A percentile compares a stretch with the other conserved stretches of the same genome.
phyloP scores from a whole-genome alignment of 2,329 filamentous ascomycete species.

The Ustilaginoidea virens region DNA sequence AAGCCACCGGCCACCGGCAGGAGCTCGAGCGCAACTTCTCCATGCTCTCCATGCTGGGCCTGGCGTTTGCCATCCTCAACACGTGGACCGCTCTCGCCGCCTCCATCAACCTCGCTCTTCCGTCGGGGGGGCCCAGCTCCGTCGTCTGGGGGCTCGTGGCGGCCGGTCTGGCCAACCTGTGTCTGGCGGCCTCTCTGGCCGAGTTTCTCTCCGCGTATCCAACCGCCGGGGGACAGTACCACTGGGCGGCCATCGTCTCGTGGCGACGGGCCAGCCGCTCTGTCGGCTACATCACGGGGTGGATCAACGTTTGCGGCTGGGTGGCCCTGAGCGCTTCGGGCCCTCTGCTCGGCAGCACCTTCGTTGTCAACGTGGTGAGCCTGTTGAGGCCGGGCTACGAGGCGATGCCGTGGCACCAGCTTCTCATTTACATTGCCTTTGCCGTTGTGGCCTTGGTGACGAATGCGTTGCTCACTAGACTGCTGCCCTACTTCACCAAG shows the following conservation, averaged over 20 bases:
- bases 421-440: conserved; percentile 54
- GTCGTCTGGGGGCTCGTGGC: conserved; percentile 56
- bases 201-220: conserved; percentile 55
- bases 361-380: conserved; percentile 49
- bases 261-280: conserved; percentile 44
- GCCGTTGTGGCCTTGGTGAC: conserved; percentile 44
- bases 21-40: conserved; percentile 35
- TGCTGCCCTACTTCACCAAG: conserved; percentile 52
- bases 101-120: conserved; percentile 35
- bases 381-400: conserved; percentile 43
- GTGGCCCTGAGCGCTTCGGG: conserved; percentile 53
- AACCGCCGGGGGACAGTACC: conserved; percentile 48
- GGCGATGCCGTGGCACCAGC: conserved; percentile 52
- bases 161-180: conserved; percentile 53
- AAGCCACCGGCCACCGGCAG: conserved; percentile 30
- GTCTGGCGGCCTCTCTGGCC: conserved; percentile 51
- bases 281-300: conserved; percentile 56
- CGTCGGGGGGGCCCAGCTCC: conserved; percentile 53
- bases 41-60: conserved; percentile 29
- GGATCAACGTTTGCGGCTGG: conserved; percentile 61
- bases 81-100: conserved; percentile 33
- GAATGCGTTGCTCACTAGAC: conserved; percentile 42
- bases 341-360: conserved; percentile 49
- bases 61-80: conserved; percentile 34
- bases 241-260: conserved; percentile 54